A percentile compares a stretch with the other conserved stretches of the same genome.
Conservation (phyloP, 2,329 filamentous ascomycete genomes). For the Geoglossum cookeanum region DNA sequence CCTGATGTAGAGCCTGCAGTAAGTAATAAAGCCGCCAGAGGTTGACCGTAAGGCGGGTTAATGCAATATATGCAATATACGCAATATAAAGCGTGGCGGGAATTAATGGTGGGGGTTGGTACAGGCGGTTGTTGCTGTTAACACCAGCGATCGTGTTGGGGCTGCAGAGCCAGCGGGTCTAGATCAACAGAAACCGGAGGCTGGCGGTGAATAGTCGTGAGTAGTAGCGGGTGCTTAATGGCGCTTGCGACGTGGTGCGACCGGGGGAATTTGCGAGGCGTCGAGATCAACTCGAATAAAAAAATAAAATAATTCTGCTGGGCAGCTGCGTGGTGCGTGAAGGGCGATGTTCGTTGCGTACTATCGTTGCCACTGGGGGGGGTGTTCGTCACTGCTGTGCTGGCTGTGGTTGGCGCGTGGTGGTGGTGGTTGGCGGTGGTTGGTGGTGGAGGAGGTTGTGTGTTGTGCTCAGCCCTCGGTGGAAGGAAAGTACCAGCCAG, state of each 20-base stretch:
- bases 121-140: background rate
- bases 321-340: background rate
- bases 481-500: background rate
- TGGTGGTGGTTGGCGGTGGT: background rate
- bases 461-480: background rate
- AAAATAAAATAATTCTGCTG: background rate
- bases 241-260: background rate
- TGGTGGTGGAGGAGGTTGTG: too few species aligned
- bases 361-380: background rate
- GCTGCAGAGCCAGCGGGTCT: background rate
- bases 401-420: background rate
- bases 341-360: background rate
- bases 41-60: background rate
- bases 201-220: too few species aligned
- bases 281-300: constrained; percentile 1
- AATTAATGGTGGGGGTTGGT: background rate
- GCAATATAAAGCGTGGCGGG: background rate
- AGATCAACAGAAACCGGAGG: background rate
- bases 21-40: background rate
- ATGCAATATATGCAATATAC: too few species aligned
- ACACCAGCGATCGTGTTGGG: background rate
- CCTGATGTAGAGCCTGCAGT: background rate
- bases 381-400: background rate
- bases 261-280: background rate
- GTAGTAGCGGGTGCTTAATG: too few species aligned